Conservation (phyloP, 2,329 filamentous ascomycete species). For the Epichloe typhina region DNA sequence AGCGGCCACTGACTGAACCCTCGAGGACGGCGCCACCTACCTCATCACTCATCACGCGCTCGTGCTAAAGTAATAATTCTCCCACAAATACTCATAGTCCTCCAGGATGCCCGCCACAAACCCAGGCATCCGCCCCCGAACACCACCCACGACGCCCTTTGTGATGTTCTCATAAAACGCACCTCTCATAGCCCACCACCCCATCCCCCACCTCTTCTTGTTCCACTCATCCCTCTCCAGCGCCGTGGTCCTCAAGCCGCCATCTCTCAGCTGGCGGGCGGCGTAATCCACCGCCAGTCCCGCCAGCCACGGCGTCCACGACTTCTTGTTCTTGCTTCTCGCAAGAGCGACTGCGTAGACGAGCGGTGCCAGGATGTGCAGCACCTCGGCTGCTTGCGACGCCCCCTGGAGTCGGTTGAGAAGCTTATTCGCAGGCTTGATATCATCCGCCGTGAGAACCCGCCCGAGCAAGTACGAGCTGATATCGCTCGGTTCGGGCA, state of each 20-base stretch:
- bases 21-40: too few relatives aligned
- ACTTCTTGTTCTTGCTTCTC: conserved; percentile 55
- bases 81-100: conserved; percentile 96
- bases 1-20: not conserved
- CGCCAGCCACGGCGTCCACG: conserved; percentile 86
- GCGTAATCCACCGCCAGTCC: conserved; percentile 77
- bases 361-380: conserved; percentile 83
- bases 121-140: conserved; percentile 65
- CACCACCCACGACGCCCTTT: conserved; percentile 56
- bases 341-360: conserved; percentile 76
- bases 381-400: conserved; percentile 67
- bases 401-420: conserved; percentile 69
- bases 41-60: conserved; percentile 21
- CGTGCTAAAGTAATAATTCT: conserved; percentile 85
- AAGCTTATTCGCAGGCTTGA: conserved; percentile 79
- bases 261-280: conserved; percentile 67
- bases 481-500: conserved; percentile 73
- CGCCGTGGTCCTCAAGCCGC: conserved; percentile 67
- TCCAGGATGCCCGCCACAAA: conserved; percentile 78
- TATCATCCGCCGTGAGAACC: conserved; percentile 88
- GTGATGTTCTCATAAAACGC: conserved; percentile 92
- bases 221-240: conserved; percentile 83
- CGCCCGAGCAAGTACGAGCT: conserved; percentile 78
- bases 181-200: conserved; percentile 95
- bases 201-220: conserved; percentile 78